phyloP scores from a whole-genome alignment of 345 rosid species.

The Aegle marmelos region DNA sequence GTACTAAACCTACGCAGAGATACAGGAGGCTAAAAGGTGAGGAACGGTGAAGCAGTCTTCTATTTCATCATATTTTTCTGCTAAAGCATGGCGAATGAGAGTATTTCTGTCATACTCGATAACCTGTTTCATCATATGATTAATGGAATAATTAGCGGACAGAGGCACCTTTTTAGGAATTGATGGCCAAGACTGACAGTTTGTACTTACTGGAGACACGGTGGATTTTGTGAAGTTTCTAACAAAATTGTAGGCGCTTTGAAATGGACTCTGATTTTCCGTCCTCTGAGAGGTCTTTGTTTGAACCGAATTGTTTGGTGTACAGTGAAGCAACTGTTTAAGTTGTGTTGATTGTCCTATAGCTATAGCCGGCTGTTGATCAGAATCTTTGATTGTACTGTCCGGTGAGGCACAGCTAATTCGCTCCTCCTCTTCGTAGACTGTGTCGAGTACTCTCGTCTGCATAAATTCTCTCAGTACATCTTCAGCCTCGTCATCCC shows the following conservation, averaged over 20 bases:
- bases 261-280: slow-evolving; percentile 7
- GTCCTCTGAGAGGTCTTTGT: slow-evolving; percentile 17
- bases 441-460: slow-evolving; percentile 26
- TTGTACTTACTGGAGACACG: slow-evolving; percentile 21
- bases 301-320: slow-evolving; percentile 16
- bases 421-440: slow-evolving; percentile 29
- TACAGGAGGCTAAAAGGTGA: slow-evolving; percentile 24
- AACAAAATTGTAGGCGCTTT: slow-evolving; percentile 3
- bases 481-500: slow-evolving; percentile 5
- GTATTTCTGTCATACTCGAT: slow-evolving; percentile 24
- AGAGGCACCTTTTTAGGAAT: neutral
- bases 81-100: slow-evolving; percentile 27
- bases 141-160: neutral
- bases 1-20: slow-evolving; percentile 28
- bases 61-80: slow-evolving; percentile 34
- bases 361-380: slow-evolving; percentile 7
- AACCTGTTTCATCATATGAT: slow-evolving; percentile 12
- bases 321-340: slow-evolving; percentile 20
- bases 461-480: slow-evolving; percentile 31
- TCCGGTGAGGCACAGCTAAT: slow-evolving; percentile 16
- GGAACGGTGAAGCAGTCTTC: slow-evolving; percentile 28
- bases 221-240: slow-evolving; percentile 15
- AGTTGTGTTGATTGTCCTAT: slow-evolving; percentile 17
- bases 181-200: neutral
- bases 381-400: neutral